A percentile compares a stretch with the other conserved stretches of the same genome.
phyloP scores from a whole-genome alignment of 495 filamentous ascomycete species.

The Penicillium arizonense region DNA sequence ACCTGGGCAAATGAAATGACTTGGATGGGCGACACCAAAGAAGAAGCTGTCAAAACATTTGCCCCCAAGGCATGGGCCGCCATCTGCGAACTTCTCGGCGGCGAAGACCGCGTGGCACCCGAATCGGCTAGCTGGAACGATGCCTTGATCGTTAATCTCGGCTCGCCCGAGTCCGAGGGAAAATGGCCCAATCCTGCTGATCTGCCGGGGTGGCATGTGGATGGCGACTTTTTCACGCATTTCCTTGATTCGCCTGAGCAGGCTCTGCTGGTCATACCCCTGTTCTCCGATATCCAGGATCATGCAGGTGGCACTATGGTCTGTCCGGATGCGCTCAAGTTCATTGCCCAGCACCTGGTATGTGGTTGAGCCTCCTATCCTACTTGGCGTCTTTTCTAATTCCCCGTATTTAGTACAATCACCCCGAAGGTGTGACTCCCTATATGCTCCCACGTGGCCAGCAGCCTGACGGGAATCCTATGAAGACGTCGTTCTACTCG shows the following conservation, averaged over 20 bases:
- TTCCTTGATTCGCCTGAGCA: constrained; percentile 74
- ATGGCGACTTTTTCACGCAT: constrained; percentile 76
- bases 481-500: constrained; percentile 49
- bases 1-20: constrained; percentile 63
- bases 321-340: constrained; percentile 56
- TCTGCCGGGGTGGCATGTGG: constrained; percentile 68
- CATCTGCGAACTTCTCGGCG: constrained; percentile 69
- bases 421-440: constrained; percentile 69
- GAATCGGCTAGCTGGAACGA: constrained; percentile 61
- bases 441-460: constrained; percentile 58
- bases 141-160: constrained; percentile 71
- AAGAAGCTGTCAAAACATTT: constrained; percentile 54
- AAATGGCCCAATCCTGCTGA: constrained; percentile 47
- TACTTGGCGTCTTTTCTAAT: background rate
- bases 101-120: constrained; percentile 55
- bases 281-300: constrained; percentile 63
- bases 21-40: constrained; percentile 62
- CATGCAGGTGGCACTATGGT: constrained; percentile 69
- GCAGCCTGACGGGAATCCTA: constrained; percentile 33
- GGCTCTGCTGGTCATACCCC: constrained; percentile 65
- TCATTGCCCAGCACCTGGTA: constrained; percentile 56
- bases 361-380: background rate
- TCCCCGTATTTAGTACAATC: constrained; percentile 38
- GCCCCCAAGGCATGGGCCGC: constrained; percentile 68
- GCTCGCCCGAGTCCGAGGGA: constrained; percentile 53